phyloP scores from a whole-genome alignment of 1,284 basidiomycete genomes.

The Cryptococcus sp. region DNA sequence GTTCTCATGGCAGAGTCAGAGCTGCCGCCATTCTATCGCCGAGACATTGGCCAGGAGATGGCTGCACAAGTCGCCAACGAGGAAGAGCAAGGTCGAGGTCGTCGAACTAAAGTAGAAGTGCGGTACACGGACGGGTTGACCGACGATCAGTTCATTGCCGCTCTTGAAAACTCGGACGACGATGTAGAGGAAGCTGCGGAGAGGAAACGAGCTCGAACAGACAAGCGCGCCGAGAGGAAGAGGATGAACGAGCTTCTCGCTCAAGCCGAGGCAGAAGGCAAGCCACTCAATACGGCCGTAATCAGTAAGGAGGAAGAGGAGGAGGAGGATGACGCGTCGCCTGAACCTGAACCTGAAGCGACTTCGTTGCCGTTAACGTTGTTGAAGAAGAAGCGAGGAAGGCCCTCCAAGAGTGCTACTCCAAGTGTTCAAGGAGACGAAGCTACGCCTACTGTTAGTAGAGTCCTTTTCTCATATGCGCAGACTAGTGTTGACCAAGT shows the following conservation, averaged over 20 bases:
- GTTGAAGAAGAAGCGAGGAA: slow-evolving; percentile 42
- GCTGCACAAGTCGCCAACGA: slow-evolving; percentile 51
- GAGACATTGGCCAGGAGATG: slow-evolving; percentile 56
- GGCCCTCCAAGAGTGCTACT: slow-evolving; percentile 43
- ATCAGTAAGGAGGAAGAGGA: slow-evolving; percentile 22
- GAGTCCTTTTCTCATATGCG: not conserved
- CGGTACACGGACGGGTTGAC: slow-evolving; percentile 93
- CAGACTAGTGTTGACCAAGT: not conserved
- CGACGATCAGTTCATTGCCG: slow-evolving; percentile 91
- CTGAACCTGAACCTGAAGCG: slow-evolving; percentile 3
- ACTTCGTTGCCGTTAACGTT: slow-evolving; percentile 16
- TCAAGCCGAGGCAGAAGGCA: slow-evolving; percentile 46
- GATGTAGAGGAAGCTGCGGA: slow-evolving; percentile 68
- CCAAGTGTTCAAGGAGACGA: slow-evolving; percentile 44
- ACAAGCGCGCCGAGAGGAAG: slow-evolving; percentile 43
- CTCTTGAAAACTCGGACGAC: slow-evolving; percentile 72
- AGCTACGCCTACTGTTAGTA: slow-evolving; percentile 33
- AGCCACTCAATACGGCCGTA: slow-evolving; percentile 32
- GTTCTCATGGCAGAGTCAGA: slow-evolving; percentile 85
- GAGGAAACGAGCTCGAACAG: slow-evolving; percentile 34
- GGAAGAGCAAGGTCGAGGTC: slow-evolving; percentile 75
- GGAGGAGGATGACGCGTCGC: slow-evolving; percentile 17
- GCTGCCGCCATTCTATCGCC: slow-evolving; percentile 88
- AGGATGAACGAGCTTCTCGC: slow-evolving; percentile 41
- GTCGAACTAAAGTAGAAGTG: slow-evolving; percentile 78